Base-by-base conservation (phyloP, 1,284 basidiomycete genomes). In the Mycena sp. region DNA sequence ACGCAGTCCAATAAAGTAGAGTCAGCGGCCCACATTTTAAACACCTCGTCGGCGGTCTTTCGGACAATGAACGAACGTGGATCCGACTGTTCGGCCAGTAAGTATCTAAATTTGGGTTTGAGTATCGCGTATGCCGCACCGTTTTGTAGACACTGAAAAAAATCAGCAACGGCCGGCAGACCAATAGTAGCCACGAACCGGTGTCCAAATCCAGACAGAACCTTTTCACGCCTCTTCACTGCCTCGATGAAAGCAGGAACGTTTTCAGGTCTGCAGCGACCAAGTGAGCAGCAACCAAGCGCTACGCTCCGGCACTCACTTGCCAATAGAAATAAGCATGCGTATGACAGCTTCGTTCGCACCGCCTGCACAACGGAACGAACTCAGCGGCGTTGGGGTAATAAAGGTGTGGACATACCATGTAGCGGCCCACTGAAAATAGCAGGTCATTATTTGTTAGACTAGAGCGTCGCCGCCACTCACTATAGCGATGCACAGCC, bases 291-390 rank as follows among this genome's bases (percentile, higher is more conserved):
- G 43, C 50, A 48, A 50, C 28, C 9, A 28, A 41, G 53, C 52
- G 37, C 14, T 6, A 11, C 6, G n/a, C 29, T 14, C 28, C 9
- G 9, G 2, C 7, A 73, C 83, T 72, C 65, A 90, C 90, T 87
- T 87, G 70, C 93, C 94, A 65, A 96, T 94, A 1, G 91, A 89
- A 46, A 94, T 85, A 48, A 96, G 80, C 94, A 96, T 95, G 17
- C 93, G 87, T 73, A 96, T 94, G 63, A 95, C 94, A 12, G 93
- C 93, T 76, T 94, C 93, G 69, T 94, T 94, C 5, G 93, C 93
- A 63, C 92, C 92, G 68, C 92, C 87, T 89, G 68, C 19, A n/a
- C n/a, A 53, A 46, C 25, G 58, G 40, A 35, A 35, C 32, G n/a
- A 35, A 9, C 9, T 51, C n/a, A 68, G 56, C 10, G 38, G 23